Percentiles rank a stretch among this genome's conserved stretches.
Evolutionary conservation across 768 basidiomycete genomes (phyloP).

Genomic region (Pisolithus tinctorius): DNA sequence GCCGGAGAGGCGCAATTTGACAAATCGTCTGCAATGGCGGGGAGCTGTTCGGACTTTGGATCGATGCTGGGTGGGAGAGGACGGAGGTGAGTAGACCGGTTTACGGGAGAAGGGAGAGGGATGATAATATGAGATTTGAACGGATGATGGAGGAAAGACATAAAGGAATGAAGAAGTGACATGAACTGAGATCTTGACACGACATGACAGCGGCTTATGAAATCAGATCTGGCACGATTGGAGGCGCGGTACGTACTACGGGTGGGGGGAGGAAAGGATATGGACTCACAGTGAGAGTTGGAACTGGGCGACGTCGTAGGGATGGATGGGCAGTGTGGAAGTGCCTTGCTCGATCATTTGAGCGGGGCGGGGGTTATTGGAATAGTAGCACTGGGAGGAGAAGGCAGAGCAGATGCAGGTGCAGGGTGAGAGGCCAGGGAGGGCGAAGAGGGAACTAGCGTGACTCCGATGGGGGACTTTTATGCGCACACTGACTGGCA

Average conservation of each 20-base stretch:
- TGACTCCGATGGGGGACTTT: neutral
- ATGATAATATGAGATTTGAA: neutral
- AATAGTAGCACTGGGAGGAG: neutral
- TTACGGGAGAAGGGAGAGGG: neutral
- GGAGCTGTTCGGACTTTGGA: constrained; percentile 30
- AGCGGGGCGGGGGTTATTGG: neutral
- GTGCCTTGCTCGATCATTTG: constrained; percentile 55
- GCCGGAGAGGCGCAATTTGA: constrained; percentile 42
- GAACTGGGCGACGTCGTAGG: constrained; percentile 59
- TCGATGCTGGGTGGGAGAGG: constrained; percentile 26
- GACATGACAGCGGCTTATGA: constrained; percentile 19
- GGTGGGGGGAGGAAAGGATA: neutral
- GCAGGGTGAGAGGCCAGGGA: neutral
- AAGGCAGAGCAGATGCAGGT: constrained; percentile 1
- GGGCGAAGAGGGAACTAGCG: constrained; percentile 10
- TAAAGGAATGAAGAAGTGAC: constrained; percentile 14
- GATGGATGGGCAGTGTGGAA: constrained; percentile 37
- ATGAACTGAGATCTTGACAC: constrained; percentile 23
- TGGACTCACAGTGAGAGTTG: constrained; percentile 51
- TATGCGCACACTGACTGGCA: neutral
- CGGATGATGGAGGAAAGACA: constrained; percentile 7
- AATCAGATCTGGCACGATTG: constrained; percentile 3
- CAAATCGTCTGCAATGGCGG: constrained; percentile 38
- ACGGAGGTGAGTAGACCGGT: constrained; percentile 3
- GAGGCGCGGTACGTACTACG: neutral